A percentile compares a stretch with the other conserved stretches of the same genome.
phyloP scores from a whole-genome alignment of 2,329 filamentous ascomycete genomes.

The Cordyceps tenuipes region DNA sequence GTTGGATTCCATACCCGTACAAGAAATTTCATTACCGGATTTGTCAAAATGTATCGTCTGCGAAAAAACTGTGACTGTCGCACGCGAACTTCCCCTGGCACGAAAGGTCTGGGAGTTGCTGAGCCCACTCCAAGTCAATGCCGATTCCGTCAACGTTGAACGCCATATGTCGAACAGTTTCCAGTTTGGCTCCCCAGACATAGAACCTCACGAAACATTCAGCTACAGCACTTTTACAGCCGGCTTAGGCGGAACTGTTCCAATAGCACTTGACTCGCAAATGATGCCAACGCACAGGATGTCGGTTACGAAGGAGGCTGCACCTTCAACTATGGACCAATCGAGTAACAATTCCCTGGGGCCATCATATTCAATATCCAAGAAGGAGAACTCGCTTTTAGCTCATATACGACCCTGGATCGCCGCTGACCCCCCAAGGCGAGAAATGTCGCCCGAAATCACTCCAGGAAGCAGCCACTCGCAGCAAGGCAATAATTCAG shows the following conservation, averaged over 20 bases:
- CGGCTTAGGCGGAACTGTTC: background rate
- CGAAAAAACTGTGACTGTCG: conserved; percentile 24
- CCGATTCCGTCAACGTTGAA: conserved; percentile 30
- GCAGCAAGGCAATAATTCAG: background rate
- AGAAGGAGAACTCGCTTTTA: background rate
- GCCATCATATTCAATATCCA: background rate
- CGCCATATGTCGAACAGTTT: conserved; percentile 29
- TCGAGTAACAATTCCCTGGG: conserved; percentile 8
- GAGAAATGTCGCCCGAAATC: conserved; percentile 1
- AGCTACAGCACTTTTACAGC: conserved; percentile 3
- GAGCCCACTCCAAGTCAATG: conserved; percentile 27
- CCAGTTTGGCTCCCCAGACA: conserved; percentile 21
- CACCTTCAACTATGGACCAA: background rate
- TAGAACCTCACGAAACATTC: background rate
- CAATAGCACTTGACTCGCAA: background rate
- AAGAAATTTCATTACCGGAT: background rate
- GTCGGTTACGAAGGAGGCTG: background rate
- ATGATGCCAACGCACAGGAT: background rate
- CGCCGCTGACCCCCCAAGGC: background rate
- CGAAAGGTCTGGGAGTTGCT: conserved; percentile 29
- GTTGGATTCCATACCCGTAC: background rate
- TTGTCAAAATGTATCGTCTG: conserved; percentile 24
- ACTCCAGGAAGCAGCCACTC: conserved; percentile 5
- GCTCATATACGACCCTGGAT: conserved; percentile 5
- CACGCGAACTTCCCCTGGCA: conserved; percentile 28